These are phyloP conservation scores for Trypanosoma melophagium DNA, from an alignment of 208 protist species.

Conservation along the genomic window DNA sequence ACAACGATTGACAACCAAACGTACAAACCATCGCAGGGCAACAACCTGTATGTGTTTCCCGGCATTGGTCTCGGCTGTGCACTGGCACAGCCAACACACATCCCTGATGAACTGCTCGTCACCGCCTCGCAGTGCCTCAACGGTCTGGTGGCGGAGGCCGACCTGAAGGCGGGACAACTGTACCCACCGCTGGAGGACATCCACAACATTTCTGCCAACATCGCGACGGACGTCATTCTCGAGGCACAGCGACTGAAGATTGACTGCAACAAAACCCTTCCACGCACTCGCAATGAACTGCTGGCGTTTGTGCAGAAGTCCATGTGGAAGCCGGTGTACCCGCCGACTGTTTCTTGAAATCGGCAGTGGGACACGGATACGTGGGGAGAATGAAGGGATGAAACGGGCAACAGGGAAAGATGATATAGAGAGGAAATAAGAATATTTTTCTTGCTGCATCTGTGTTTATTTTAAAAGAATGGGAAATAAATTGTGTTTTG, in stretches of 20 bases:
- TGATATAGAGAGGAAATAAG: constrained; percentile 5
- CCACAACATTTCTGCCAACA: constrained; percentile 40
- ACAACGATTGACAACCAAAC: constrained; percentile 83
- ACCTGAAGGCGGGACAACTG: constrained; percentile 31
- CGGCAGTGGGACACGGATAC: constrained; percentile 88
- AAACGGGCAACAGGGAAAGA: background rate
- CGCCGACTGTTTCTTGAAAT: constrained; percentile 92
- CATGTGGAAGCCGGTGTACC: constrained; percentile 61
- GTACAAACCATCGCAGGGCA: constrained; percentile 92
- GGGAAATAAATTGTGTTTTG: too few relatives aligned
- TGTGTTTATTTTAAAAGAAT: too few relatives aligned
- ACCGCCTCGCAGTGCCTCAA: constrained; percentile 70
- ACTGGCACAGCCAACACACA: constrained; percentile 65
- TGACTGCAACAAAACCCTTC: constrained; percentile 30
- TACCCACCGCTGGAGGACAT: constrained; percentile 58
- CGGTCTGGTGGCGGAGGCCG: constrained; percentile 27
- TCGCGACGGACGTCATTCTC: constrained; percentile 47
- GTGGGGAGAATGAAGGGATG: constrained; percentile 14
- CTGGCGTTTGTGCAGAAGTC: constrained; percentile 33
- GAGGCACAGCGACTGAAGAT: constrained; percentile 47
- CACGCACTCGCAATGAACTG: constrained; percentile 37
- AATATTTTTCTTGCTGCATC: too few relatives aligned
- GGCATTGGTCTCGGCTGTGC: constrained; percentile 92
- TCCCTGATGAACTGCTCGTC: constrained; percentile 90
- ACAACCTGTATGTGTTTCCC: constrained; percentile 97